Conservation (phyloP, 306 rosid genomes). For the Cicer pinnatifidum region DNA sequence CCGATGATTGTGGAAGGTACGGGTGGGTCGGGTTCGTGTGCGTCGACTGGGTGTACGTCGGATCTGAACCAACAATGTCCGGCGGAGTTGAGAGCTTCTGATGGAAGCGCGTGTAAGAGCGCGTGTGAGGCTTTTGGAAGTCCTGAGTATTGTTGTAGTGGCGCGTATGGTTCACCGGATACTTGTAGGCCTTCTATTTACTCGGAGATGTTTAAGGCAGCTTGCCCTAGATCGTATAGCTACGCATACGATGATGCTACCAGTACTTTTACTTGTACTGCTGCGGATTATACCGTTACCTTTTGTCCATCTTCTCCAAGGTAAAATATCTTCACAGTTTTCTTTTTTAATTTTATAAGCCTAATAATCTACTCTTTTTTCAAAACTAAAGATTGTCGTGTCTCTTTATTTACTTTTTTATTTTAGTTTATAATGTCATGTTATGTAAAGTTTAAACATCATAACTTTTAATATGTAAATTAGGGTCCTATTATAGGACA, state of each 20-base stretch:
- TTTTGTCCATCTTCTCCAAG: constrained; percentile 84
- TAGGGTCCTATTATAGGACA: neutral
- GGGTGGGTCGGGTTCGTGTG: constrained; percentile 82
- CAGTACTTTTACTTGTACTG: constrained; percentile 84
- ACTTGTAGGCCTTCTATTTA: constrained; percentile 75
- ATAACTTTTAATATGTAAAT: neutral
- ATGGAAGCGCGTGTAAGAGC: constrained; percentile 89
- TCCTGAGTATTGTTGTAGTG: constrained; percentile 84
- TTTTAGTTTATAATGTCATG: neutral
- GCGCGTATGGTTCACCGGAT: constrained; percentile 70
- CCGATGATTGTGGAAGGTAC: constrained; percentile 81
- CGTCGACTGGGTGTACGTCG: constrained; percentile 77
- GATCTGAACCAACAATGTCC: constrained; percentile 89
- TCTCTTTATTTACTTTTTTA: neutral
- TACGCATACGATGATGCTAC: constrained; percentile 87
- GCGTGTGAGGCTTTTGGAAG: constrained; percentile 96
- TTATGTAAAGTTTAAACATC: neutral
- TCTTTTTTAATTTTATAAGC: neutral
- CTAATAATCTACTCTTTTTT: no score
- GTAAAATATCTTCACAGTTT: constrained; percentile 32
- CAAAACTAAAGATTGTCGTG: neutral
- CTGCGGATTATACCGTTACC: constrained; percentile 79
- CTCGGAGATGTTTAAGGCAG: constrained; percentile 82
- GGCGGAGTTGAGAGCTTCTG: constrained; percentile 64
- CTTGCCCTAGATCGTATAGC: constrained; percentile 86